Base-by-base conservation (phyloP, 208 protist species). In the Naegleria lovaniensis region DNA sequence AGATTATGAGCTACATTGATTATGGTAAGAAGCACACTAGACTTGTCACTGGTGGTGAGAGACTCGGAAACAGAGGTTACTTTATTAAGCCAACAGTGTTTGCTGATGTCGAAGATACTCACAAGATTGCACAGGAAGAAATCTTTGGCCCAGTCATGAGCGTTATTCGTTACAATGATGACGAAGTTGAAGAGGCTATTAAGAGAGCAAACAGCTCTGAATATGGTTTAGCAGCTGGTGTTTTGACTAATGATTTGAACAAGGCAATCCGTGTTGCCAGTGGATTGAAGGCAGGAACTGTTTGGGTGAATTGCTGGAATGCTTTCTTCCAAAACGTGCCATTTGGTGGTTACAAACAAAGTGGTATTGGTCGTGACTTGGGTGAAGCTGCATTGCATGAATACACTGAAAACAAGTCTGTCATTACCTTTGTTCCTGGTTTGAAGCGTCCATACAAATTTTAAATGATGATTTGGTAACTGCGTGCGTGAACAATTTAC, bases 241-340 rank as follows among this genome's bases (percentile, higher is more conserved):
- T 97, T 76, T 96, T 93, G 93, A 96, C 96, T 43, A 90, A 89
- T 86, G 93, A 95, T 91, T 90, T 96, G 67, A 93, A 96, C 92
- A 95, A 94, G 19, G 94, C 94, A n/a, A 59, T 96, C 83, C 93
- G 75, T 33, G 36, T 93, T 39, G 39, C 4, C 41, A 86, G 85
- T 67, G 11, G 11, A 67, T 67, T 67, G 39, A 92, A 95, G 25
- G 95, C 95, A 91, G 97, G 97, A 87, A 97, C 97, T 95, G 93
- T 97, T 43, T 97, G 96, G 96, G 93, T 97, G 40, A 97, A 97
- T 93, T 94, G 92, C 55, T 97, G 94, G 95, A 96, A 97, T 92
- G 92, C 91, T 85, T 96, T 97, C 92, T 93, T 96, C 92, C 58
- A 83, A 48, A 88, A 94, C 5, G 89, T 92, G 91, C 95, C 95